Evolutionary conservation across 2,329 filamentous ascomycete genomes (phyloP).

Genomic region (Botrytis cinerea): DNA sequence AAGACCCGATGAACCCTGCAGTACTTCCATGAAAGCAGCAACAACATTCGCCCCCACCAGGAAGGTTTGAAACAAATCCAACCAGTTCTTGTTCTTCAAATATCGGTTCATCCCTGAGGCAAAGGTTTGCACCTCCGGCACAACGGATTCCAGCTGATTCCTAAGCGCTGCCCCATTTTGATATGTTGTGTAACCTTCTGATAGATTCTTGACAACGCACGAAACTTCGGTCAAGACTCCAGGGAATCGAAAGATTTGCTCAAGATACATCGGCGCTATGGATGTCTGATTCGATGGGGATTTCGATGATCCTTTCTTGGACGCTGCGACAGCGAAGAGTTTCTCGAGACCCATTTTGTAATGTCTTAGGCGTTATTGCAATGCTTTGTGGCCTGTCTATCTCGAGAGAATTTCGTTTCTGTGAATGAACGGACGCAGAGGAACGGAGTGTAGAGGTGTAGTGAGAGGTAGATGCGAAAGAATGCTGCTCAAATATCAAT

Average conservation of each 20-base stretch:
- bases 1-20: constrained; percentile 20
- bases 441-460: background rate
- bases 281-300: constrained; percentile 1
- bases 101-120: constrained; percentile 23
- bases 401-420: background rate
- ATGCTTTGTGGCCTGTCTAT: background rate
- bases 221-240: constrained; percentile 23
- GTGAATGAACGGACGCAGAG: background rate
- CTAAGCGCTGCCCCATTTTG: constrained; percentile 23
- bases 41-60: constrained; percentile 24
- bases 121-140: constrained; percentile 24
- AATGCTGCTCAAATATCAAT: constrained; percentile 12
- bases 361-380: background rate
- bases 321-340: constrained; percentile 16
- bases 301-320: constrained; percentile 18
- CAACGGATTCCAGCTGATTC: constrained; percentile 21
- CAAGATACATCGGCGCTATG: background rate
- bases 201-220: constrained; percentile 21
- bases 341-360: constrained; percentile 20
- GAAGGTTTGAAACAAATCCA: constrained; percentile 23
- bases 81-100: constrained; percentile 23
- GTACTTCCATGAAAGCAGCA: constrained; percentile 23
- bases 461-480: background rate
- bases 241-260: constrained; percentile 23
- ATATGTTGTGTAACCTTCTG: constrained; percentile 25